Percentiles rank a stretch among this genome's conserved stretches.
Conservation (phyloP, 176 grass and related monocot genomes). For the bread wheat (Triticum aestivum) region IWGSC_CS_RefSeq_v2.1 NC_057802.1:475207142-475207641, state of each 20-base stretch:
- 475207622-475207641: constrained; percentile 58
- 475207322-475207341: neutral
- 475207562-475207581: constrained; percentile 77
- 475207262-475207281: constrained; percentile 91
- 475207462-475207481: constrained; percentile 44
- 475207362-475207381: constrained; percentile 59
- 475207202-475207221: constrained; percentile 64
- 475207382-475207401: constrained; percentile 24
- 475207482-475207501: constrained; percentile 83
- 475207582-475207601: constrained; percentile 62
- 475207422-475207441: constrained; percentile 80
- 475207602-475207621: constrained; percentile 60
- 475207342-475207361: constrained; percentile 83
- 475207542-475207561: constrained; percentile 98
- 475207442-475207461: constrained; percentile 70
- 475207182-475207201: constrained; percentile 73
- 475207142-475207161: constrained; percentile 53
- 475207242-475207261: constrained; percentile 61
- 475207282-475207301: constrained; percentile 47
- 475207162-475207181: constrained; percentile 76
- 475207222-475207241: constrained; percentile 75
- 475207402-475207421: constrained; percentile 88
- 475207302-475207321: constrained; percentile 67
- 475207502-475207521: constrained; percentile 94
- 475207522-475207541: constrained; percentile 46